Base-by-base conservation (phyloP, 768 basidiomycete species). In the Leccinum rimulosum region DNA sequence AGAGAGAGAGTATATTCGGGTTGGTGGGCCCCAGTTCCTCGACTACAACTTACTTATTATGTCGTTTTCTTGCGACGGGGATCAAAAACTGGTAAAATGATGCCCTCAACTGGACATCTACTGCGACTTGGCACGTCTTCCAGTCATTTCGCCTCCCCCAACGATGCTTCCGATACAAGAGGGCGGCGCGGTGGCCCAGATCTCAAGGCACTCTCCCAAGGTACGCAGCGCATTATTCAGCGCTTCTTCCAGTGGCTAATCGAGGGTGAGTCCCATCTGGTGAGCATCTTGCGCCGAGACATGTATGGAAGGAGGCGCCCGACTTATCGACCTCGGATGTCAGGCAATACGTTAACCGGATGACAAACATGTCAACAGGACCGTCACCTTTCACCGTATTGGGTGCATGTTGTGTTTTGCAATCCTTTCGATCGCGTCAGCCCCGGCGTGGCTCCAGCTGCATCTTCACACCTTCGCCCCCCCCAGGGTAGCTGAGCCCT, bases 71-170 rank as follows among this genome's bases (percentile, higher is more conserved):
- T 19, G 58, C n/a, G 62, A 68, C 67, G 67, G 67, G 66, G 67
- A 68, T 70, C 67, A 68, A 52, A 59, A 52, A 27, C 2, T 54
- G 30, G 52, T 43, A 47, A 25, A 53, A 50, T 50, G 19, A 59
- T 45, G 30, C 17, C 31, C 38, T 4, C 38, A 27, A 30, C 52
- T 47, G 17, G 36, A 35, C 38, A 3, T 35, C 7, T 8, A 27
- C 45, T 35, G 22, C 51, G 51, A 62, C 50, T 19, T 62, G 60
- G 61, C 45, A 64, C 40, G 6, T 52, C 28, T 31, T 1, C 59
- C 48, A 10, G 17, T 58, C 67, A 70, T 67, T 70, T 68, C 66
- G 68, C 63, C 54, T 70, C 67, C 63, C 55, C 43, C 43, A 45
- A 45, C 19, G 40, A 17, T 22, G 40, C 56, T 63, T 67, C 64